A percentile compares a stretch with the other conserved stretches of the same genome.
phyloP scores from a whole-genome alignment of 805 yeast genomes.

The Tetrapisispora taiwanensis region DNA sequence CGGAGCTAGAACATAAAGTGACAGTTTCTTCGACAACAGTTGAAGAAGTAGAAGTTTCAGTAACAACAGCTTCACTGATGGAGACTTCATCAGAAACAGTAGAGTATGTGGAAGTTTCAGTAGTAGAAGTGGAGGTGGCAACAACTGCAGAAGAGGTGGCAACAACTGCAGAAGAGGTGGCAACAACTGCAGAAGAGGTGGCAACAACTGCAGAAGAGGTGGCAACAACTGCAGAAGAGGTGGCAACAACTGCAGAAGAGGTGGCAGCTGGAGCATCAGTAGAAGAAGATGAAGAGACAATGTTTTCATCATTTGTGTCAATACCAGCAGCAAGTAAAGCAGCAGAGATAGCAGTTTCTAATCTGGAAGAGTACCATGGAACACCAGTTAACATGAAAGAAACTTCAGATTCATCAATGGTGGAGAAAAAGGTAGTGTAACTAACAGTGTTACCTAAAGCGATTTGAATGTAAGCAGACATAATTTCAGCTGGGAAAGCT shows the following conservation, averaged over 20 bases:
- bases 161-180: neutral
- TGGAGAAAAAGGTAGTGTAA: slow-evolving; percentile 3
- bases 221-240: slow-evolving; percentile 4
- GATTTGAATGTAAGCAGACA: slow-evolving; percentile 2
- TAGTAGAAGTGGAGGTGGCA: slow-evolving; percentile 3
- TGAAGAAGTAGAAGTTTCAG: slow-evolving; percentile 5
- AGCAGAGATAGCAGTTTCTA: slow-evolving; percentile 4
- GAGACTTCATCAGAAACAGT: neutral
- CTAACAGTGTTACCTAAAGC: slow-evolving; percentile 2
- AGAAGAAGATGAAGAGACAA: neutral
- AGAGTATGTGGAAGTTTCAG: slow-evolving; percentile 4
- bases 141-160: neutral
- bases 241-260: neutral
- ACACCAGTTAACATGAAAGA: slow-evolving; percentile 8
- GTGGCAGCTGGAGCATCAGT: neutral
- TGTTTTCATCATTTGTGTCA: neutral
- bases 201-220: slow-evolving; percentile 3
- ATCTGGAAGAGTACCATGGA: slow-evolving; percentile 26
- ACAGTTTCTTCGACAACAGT: slow-evolving; percentile 2
- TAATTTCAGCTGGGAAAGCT: slow-evolving; percentile 5
- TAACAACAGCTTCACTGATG: slow-evolving; percentile 14
- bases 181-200: slow-evolving; percentile 2
- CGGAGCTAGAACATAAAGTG: slow-evolving; percentile 5
- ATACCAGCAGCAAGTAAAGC: slow-evolving; percentile 4
- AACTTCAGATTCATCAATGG: neutral